Percentiles rank a stretch among this genome's conserved stretches.
Conservation (phyloP, 75 land plant species). For the Azolla pinnata region DNA sequence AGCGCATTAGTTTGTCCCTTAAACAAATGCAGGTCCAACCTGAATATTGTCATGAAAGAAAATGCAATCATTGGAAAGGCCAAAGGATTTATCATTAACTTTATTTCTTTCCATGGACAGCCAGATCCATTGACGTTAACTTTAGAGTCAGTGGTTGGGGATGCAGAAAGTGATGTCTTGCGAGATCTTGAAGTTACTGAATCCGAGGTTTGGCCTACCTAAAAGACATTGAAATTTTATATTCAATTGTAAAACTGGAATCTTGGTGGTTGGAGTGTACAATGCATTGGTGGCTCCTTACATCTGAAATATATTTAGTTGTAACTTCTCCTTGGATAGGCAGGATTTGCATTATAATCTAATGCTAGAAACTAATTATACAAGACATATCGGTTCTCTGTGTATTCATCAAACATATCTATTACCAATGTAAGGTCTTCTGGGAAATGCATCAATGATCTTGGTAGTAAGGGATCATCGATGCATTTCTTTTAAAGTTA, state of each 20-base stretch:
- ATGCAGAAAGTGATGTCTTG: not conserved
- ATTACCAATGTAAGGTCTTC: no score
- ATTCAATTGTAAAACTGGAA: not conserved
- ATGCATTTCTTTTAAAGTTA: not conserved
- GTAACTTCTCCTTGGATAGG: no score
- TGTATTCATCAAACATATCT: no score
- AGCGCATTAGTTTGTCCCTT: slow-evolving; percentile 25
- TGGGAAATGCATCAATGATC: no score
- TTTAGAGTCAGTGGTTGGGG: slow-evolving; percentile 20
- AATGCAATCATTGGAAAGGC: not conserved
- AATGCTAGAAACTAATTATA: no score
- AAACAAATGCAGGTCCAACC: slow-evolving; percentile 25
- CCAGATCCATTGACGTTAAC: slow-evolving; percentile 21
- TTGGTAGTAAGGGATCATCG: no score
- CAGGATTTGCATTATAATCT: no score
- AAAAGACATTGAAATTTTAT: not conserved
- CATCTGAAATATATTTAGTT: no score
- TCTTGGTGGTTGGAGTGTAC: not conserved
- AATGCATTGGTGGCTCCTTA: no score
- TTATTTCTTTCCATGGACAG: slow-evolving; percentile 5
- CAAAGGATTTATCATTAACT: not conserved
- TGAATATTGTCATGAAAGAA: not conserved
- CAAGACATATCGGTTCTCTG: no score
- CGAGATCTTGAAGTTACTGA: not conserved
- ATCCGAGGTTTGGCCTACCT: not conserved